Evolutionary conservation across 441 rosid species (phyloP).

Genomic region (Populus hybrid): DNA sequence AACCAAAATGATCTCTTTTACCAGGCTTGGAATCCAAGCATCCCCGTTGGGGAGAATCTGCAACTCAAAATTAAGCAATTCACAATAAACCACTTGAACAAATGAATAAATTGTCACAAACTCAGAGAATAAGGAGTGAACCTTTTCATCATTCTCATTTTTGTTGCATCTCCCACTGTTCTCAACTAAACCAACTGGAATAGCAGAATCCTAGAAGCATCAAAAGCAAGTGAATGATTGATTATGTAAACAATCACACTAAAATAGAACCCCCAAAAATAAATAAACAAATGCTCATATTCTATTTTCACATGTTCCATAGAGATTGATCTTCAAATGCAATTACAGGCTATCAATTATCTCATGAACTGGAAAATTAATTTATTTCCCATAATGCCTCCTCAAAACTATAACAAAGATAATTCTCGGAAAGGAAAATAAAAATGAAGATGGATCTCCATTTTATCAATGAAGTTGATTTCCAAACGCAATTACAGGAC

Average conservation of each 20-base stretch:
- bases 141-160: conserved; percentile 87
- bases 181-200: conserved; percentile 79
- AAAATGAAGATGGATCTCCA: background rate
- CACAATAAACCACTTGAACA: conserved; percentile 7
- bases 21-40: conserved; percentile 76
- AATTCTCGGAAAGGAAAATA: background rate
- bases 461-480: background rate
- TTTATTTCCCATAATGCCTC: background rate
- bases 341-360: background rate
- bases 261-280: background rate
- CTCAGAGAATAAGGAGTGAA: conserved; percentile 17
- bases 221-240: conserved; percentile 12
- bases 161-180: conserved; percentile 96
- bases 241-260: conserved; percentile 2
- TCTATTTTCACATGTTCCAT: background rate
- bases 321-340: background rate
- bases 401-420: conserved; percentile 1
- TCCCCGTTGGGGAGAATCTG: conserved; percentile 77
- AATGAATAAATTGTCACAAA: conserved; percentile 10
- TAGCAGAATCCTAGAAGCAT: conserved; percentile 46
- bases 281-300: background rate
- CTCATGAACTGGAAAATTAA: background rate
- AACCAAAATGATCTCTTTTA: conserved; percentile 60
- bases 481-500: background rate
- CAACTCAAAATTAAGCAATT: conserved; percentile 12